phyloP scores from a whole-genome alignment of 345 rosid genomes.

The Lepidium didymum region DNA sequence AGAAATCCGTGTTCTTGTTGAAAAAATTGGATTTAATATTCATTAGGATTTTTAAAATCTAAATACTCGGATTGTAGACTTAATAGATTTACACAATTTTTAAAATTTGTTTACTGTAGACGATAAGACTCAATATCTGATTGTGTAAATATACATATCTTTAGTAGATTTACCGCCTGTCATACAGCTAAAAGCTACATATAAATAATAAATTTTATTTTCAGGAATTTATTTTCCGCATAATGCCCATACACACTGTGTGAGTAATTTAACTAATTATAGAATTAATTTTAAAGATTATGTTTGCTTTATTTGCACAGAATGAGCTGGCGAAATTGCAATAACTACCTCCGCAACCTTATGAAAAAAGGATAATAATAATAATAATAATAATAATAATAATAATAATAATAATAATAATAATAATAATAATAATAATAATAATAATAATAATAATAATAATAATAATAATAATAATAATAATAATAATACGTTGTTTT shows the following conservation, averaged over 20 bases:
- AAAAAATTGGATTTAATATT: not conserved
- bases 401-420: not conserved
- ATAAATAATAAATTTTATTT: not conserved
- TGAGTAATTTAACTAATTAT: conserved; percentile 5
- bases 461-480: not conserved
- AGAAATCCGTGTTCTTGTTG: not conserved
- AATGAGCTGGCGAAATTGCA: conserved; percentile 25
- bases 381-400: too few species aligned
- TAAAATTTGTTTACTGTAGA: too few species aligned
- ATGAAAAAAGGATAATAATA: not conserved
- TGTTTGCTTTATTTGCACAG: conserved; percentile 14
- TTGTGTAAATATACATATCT: too few species aligned
- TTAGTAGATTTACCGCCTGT: too few species aligned
- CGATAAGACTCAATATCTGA: too few species aligned
- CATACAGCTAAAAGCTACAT: too few species aligned
- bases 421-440: not conserved
- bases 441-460: not conserved
- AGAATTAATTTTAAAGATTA: not conserved
- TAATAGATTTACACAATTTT: not conserved
- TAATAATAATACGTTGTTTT: not conserved
- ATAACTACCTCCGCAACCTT: not conserved
- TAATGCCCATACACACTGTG: conserved; percentile 6
- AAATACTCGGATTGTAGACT: not conserved
- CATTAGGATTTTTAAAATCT: not conserved
- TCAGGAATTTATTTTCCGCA: not conserved